A percentile compares a stretch with the other conserved stretches of the same genome.
These are phyloP conservation scores for Megacollybia platyphylla DNA, from an alignment of 1,284 basidiomycete species.

Conservation along the genomic window DNA sequence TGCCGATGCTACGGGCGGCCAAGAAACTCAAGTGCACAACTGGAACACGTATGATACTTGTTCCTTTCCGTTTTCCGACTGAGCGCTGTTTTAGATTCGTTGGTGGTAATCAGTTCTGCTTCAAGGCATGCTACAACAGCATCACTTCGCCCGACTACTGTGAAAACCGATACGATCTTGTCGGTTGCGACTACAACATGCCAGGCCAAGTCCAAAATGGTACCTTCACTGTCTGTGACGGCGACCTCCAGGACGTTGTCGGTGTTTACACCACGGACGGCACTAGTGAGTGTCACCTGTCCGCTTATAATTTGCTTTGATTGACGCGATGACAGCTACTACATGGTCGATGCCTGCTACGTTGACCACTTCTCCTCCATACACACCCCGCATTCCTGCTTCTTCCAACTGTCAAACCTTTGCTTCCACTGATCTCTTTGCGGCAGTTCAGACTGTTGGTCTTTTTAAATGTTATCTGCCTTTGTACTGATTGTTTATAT, in stretches of 20 bases:
- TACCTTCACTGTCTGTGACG: constrained; percentile 33
- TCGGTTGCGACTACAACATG: constrained; percentile 42
- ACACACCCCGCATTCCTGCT: constrained; percentile 33
- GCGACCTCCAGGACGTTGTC: constrained; percentile 41
- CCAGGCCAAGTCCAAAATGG: constrained; percentile 33
- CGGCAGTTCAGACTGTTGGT: constrained; percentile 9
- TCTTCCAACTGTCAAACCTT: constrained; percentile 17
- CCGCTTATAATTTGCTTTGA: constrained; percentile 14
- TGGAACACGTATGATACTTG: constrained; percentile 27
- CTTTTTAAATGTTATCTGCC: too few relatives aligned
- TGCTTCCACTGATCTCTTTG: constrained; percentile 13
- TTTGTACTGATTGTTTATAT: too few relatives aligned
- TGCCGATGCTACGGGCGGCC: not conserved
- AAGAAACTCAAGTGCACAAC: constrained; percentile 25
- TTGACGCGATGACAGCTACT: too few relatives aligned
- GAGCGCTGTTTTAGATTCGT: constrained; percentile 24
- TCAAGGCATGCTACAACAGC: constrained; percentile 34
- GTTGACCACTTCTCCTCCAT: constrained; percentile 27
- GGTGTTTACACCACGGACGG: constrained; percentile 33
- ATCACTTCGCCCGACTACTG: constrained; percentile 27
- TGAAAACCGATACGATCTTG: constrained; percentile 36
- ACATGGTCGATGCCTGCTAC: not conserved
- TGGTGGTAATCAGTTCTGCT: constrained; percentile 23
- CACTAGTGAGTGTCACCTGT: constrained; percentile 28
- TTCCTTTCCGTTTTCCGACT: not conserved